Base-by-base conservation (phyloP, 1,284 basidiomycete genomes). In the Coniferiporia weirii region DNA sequence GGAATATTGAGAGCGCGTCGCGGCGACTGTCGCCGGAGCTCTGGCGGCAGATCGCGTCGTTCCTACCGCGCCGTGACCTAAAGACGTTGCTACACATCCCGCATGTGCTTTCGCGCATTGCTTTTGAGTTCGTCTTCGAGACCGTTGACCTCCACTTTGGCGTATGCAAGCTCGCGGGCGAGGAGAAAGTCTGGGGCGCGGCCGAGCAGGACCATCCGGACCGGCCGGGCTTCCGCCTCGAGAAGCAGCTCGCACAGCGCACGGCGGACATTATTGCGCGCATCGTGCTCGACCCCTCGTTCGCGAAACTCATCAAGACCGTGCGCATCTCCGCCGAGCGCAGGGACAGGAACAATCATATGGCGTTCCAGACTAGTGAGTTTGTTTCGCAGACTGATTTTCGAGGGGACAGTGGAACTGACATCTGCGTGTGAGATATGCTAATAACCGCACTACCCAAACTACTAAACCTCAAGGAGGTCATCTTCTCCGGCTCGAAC, bases 201-300 rank as follows among this genome's bases (percentile, higher is more conserved):
- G 54, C 50, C 12, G 55, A 61, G 7, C 36, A 38, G 10, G 60
- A 61, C 50, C 52, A 60, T 36, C 55, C 55, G 9, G 56, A 61
- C 19, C 27, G 61, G 52, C 56, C 59, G 34, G 61, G 62, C 50
- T 52, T 59, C 13, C 32, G 44, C n/a, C 66, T 74, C 3, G 76
- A 82, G 62, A 72, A 72, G 34, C 75, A 78, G 64, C 79, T 85
- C 65, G 79, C 82, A 0, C 82, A 82, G 63, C 77, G 84, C n/a
- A 87, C 79, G 62, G 85, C 86, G 2, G 87, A 87, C 64, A 85
- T 89, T 58, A 74, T 89, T 44, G 84, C 83, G 0, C 75, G 83
- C 27, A 80, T 89, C 62, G 82, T 87, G 58, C 76, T 79, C 9
- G 84, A 88, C 66, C 65, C 76, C 0, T 68, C 73, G 9, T 88